Percentiles rank a stretch among this genome's conserved stretches.
These are phyloP conservation scores for Cyclotella atomus DNA, from an alignment of 108 stramenopile species.

Conservation along the genomic window DNA sequence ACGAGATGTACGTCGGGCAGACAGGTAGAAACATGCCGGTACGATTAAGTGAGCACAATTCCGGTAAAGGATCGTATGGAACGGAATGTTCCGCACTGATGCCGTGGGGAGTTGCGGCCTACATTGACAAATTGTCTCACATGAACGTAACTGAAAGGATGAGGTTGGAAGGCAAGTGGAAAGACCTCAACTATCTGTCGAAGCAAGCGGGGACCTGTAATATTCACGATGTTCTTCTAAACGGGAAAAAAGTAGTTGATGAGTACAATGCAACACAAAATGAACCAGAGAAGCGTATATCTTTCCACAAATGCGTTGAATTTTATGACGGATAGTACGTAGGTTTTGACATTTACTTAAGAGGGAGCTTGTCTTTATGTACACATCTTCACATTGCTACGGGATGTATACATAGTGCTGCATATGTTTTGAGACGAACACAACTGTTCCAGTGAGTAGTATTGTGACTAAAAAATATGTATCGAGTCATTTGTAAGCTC, in stretches of 20 bases:
- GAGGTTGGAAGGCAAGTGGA: not conserved
- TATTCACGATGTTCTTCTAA: not conserved
- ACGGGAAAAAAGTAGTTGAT: not conserved
- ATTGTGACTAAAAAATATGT: no score
- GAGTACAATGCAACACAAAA: not conserved
- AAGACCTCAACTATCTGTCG: not conserved
- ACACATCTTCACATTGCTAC: no score
- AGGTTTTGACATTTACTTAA: no score
- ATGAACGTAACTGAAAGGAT: not conserved
- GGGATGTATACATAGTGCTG: no score
- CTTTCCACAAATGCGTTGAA: not conserved
- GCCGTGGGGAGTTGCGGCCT: not conserved
- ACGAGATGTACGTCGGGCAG: constrained; percentile 8
- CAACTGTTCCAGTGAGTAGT: no score
- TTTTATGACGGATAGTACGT: no score
- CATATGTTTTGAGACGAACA: no score
- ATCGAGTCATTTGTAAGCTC: no score
- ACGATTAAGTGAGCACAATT: not conserved
- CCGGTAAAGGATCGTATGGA: not conserved
- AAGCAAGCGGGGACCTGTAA: not conserved
- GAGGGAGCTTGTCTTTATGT: no score
- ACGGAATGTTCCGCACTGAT: not conserved
- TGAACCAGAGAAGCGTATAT: not conserved
- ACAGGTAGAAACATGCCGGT: not conserved
- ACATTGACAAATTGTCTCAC: not conserved